Conservation (phyloP, 2,329 filamentous ascomycete species). For the Penicillium decumbens region DNA sequence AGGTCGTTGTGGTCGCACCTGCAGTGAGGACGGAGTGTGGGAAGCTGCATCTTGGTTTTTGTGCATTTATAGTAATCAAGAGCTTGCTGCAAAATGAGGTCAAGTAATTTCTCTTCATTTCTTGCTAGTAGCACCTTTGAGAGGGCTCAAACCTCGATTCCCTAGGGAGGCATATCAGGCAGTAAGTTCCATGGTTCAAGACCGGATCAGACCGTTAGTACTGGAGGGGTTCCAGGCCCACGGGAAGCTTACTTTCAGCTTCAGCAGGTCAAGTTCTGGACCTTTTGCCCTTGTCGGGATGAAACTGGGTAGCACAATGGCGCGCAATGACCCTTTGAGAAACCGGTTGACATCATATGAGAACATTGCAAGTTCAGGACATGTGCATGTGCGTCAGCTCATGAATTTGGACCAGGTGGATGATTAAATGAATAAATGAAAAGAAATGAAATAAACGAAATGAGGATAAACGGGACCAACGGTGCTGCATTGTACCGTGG, state of each 20-base stretch:
- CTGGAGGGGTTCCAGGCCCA: conserved; percentile 4
- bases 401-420: background rate
- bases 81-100: background rate
- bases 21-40: conserved; percentile 7
- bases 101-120: no score
- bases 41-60: background rate
- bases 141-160: no score
- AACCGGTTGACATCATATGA: conserved; percentile 15
- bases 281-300: conserved; percentile 1
- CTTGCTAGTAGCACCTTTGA: background rate
- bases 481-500: background rate
- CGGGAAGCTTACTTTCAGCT: conserved; percentile 9
- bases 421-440: no score
- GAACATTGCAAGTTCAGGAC: background rate
- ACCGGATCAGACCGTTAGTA: background rate
- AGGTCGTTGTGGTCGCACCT: conserved; percentile 17
- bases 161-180: background rate
- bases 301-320: conserved; percentile 20
- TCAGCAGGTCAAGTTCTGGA: conserved; percentile 2
- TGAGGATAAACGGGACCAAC: background rate
- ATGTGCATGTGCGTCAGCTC: conserved; percentile 1
- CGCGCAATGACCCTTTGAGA: conserved; percentile 10
- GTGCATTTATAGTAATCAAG: background rate
- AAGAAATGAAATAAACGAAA: no score
- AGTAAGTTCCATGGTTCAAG: background rate